Evolutionary conservation across 2,329 filamentous ascomycete genomes (phyloP).

Genomic region (Fusarium sp.): DNA sequence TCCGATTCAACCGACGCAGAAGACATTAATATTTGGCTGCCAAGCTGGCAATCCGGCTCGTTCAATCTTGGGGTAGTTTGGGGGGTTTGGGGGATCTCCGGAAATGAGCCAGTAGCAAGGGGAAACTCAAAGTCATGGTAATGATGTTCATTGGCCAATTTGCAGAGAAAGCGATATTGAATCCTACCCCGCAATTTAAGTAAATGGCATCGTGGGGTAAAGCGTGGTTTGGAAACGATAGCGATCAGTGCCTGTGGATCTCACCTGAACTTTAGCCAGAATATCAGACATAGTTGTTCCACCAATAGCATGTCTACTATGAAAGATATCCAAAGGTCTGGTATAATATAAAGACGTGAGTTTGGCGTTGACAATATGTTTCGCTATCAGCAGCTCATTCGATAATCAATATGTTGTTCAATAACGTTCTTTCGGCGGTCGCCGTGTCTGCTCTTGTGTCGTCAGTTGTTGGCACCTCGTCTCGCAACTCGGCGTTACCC

Average conservation of each 20-base stretch:
- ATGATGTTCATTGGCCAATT: neutral
- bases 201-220: neutral
- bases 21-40: neutral
- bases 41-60: neutral
- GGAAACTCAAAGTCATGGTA: neutral
- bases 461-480: slow-evolving; percentile 1
- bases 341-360: neutral
- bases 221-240: neutral
- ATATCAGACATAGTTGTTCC: neutral
- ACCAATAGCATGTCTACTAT: neutral
- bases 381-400: neutral
- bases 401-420: slow-evolving; percentile 1
- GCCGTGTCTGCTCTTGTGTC: slow-evolving; percentile 25
- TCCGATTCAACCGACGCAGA: neutral
- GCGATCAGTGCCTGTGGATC: neutral
- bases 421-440: slow-evolving; percentile 16
- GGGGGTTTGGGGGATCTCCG: neutral
- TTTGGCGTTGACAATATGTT: neutral
- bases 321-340: neutral
- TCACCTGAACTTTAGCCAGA: neutral
- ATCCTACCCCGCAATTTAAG: neutral
- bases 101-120: neutral
- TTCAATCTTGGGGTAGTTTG: neutral
- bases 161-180: neutral
- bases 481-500: slow-evolving; percentile 2